Base-by-base conservation (phyloP, 345 rosid species). In the Euphorbia lathyris region DNA sequence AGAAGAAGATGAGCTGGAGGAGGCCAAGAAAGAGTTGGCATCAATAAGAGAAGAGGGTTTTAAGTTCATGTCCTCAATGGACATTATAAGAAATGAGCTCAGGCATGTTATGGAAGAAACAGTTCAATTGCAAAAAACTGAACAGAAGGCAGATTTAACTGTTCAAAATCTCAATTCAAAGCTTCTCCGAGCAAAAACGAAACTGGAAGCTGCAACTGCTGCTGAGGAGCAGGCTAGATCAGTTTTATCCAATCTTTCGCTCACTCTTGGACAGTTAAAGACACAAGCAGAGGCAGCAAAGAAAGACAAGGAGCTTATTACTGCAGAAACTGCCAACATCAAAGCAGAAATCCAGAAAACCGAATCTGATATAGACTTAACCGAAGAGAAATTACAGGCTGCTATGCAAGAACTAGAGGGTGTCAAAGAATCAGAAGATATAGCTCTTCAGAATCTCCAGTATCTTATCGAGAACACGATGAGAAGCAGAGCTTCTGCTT, bases 181-280 rank as follows among this genome's bases (percentile, higher is more conserved):
- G 88, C 81, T 92, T 71, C 88, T 91, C 16, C 82, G 87, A 72
- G 92, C 81, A 13, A 95, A 88, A 74, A 79, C 83, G 55, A 83
- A 80, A 76, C 32, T 87, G 68, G 93, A 87, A 81, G 65, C 86
- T 7, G 89, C 74, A 0, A 71, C 84, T 58, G 76, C 80, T 60
- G 83, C 81, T 6, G 91, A 84, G 79, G 86, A 72, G 74, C 87
- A 86, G 79, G 84, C 92, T 38, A 78, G 73, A 66, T 81, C 78
- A 47, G 74, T 86, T 9, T 82, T 78, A 2, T 71, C 74, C 72
- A 84, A 86, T 63, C 83, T 95, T 32, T 73, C 83, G 2, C 67
- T 81, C 55, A 85, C 88, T 4, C 84, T 87, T 38, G 83, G 80
- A 73, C 95, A 86, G 72, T 71, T 95, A 29, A 88, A 70, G 78